Base-by-base conservation (phyloP, 2,329 filamentous ascomycete genomes). In the Mariannaea elegans region DNA sequence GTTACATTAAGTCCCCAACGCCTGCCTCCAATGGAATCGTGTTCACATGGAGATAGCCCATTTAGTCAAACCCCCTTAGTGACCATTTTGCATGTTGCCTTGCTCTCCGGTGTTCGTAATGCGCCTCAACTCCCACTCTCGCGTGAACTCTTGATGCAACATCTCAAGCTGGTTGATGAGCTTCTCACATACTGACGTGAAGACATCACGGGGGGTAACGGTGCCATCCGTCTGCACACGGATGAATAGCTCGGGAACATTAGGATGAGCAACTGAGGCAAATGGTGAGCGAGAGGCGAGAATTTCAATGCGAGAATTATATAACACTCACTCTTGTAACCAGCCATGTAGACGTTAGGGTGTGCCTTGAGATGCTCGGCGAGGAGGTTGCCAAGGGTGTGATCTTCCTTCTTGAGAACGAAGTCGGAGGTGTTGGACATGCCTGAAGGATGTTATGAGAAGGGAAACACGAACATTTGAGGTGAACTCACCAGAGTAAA, bases 351-450 rank as follows among this genome's bases (percentile, higher is more conserved):
- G 69, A 99, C 91, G 74, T 96, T 90, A 16, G 88, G 86, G 71
- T 92, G 90, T 75, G 91, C 89, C 80, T 95, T 89, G 57, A 99
- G 90, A 71, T 94, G 92, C 72, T 92, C 89, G 46, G 90, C 87
- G 56, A 99, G 85, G 56, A 99, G 84, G 77, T 99, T 97, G 70
- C 90, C 95, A 23, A 99, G 86, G 1, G 94, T 97, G 79, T 97
- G 94, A 71, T 99, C 95, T 77, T 99, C 95, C 78, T 97, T 98
- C 79, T 93, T 92, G 79, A 99, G 89, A 59, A 92, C 88, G 81
- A 99, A 99, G 78, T 97, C 91, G 9, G 93, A 91, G n/a, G 92
- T 93, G 75, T 97, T 97, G 19, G 94, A 92, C 75, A 97, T 93
- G 73, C 93, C 93, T 74, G 12, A 24, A 44, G 7, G 9, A 23